Conservation (phyloP, 2,329 filamentous ascomycete genomes). For the Cucurbitaria berberidis region DNA sequence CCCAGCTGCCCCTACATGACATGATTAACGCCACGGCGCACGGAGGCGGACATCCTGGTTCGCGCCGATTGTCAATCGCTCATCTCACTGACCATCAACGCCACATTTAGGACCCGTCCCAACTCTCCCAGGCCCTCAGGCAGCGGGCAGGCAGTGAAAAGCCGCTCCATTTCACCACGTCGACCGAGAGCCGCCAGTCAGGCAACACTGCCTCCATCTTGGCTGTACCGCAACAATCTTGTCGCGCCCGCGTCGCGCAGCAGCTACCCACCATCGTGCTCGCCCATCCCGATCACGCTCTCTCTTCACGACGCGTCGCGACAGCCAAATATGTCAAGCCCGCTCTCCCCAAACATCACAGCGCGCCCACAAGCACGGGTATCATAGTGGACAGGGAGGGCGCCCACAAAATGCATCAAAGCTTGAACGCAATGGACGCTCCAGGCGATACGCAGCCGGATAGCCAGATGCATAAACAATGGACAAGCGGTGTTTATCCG, state of each 20-base stretch:
- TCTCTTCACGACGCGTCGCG: slow-evolving; percentile 38
- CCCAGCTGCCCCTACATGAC: slow-evolving; percentile 13
- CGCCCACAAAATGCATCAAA: slow-evolving; percentile 38
- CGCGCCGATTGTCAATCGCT: slow-evolving; percentile 33
- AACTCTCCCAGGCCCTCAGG: slow-evolving; percentile 45
- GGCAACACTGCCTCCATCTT: slow-evolving; percentile 15
- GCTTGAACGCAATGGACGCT: slow-evolving; percentile 48
- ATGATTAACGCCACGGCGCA: slow-evolving; percentile 21
- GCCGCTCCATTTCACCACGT: slow-evolving; percentile 32
- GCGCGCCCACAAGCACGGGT: slow-evolving; percentile 37
- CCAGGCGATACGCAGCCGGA: slow-evolving; percentile 56
- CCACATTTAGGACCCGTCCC: slow-evolving; percentile 43
- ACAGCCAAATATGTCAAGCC: slow-evolving; percentile 39
- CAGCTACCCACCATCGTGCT: slow-evolving; percentile 15
- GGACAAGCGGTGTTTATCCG: slow-evolving; percentile 38
- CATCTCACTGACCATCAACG: slow-evolving; percentile 26
- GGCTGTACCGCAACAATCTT: slow-evolving; percentile 6
- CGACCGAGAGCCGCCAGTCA: slow-evolving; percentile 25
- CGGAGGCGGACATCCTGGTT: slow-evolving; percentile 30
- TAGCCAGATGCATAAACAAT: slow-evolving; percentile 54
- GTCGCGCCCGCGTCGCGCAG: slow-evolving; percentile 13
- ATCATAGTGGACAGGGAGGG: slow-evolving; percentile 23
- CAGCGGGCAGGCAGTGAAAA: slow-evolving; percentile 39
- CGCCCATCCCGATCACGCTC: slow-evolving; percentile 19
- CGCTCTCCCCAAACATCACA: slow-evolving; percentile 34